phyloP scores from a whole-genome alignment of 495 filamentous ascomycete species.

The Penicillium manginii region DNA sequence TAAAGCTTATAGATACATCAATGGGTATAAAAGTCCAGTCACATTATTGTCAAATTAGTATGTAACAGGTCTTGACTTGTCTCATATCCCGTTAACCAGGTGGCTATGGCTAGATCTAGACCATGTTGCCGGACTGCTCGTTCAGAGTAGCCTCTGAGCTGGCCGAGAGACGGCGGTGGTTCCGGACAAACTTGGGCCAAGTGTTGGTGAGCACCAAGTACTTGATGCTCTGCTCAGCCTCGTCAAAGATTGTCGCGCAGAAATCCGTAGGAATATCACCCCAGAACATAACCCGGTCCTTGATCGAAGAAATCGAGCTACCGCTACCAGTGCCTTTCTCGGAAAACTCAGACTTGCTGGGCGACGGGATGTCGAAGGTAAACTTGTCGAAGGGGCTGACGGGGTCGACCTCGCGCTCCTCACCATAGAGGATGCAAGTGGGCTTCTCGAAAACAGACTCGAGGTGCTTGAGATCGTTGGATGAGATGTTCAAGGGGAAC shows the following conservation, averaged over 20 bases:
- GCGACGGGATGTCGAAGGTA: constrained; percentile 25
- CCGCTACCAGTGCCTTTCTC: constrained; percentile 23
- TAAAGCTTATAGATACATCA: constrained; percentile 9
- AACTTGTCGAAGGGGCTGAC: constrained; percentile 38
- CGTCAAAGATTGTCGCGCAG: constrained; percentile 57
- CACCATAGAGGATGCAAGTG: constrained; percentile 38
- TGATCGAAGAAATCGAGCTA: constrained; percentile 21
- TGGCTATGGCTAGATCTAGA: not conserved
- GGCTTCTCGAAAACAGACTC: constrained; percentile 54
- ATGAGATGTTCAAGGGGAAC: constrained; percentile 67
- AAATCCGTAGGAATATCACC: constrained; percentile 55
- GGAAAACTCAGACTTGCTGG: constrained; percentile 23
- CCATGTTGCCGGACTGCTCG: constrained; percentile 1
- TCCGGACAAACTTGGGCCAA: constrained; percentile 65
- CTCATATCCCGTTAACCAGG: constrained; percentile 1
- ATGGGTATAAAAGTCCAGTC: constrained; percentile 8
- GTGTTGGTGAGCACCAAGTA: constrained; percentile 72
- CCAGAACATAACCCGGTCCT: constrained; percentile 36
- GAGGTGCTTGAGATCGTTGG: constrained; percentile 47
- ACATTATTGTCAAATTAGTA: constrained; percentile 8
- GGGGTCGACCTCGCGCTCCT: constrained; percentile 31
- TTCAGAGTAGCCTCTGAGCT: constrained; percentile 15
- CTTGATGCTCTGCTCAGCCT: constrained; percentile 64
- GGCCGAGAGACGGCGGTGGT: constrained; percentile 21
- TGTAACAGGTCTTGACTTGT: constrained; percentile 8